Base-by-base conservation (phyloP, 768 basidiomycete species). In the Sporobolomyces pararoseus region DNA sequence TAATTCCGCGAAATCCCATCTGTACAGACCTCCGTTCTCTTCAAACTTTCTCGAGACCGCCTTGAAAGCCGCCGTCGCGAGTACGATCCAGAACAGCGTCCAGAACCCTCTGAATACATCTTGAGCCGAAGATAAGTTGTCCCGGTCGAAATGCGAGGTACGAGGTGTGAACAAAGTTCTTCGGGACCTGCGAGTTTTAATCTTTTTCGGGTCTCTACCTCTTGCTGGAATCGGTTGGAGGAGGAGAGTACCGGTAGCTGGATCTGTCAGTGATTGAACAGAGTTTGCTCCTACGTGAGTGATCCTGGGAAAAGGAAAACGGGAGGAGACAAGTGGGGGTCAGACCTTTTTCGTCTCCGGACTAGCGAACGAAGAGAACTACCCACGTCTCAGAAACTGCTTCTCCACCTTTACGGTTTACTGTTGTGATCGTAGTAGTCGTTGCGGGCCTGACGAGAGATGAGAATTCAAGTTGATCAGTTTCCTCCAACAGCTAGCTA, bases 21-120 rank as follows among this genome's bases (percentile, higher is more conserved):
- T 88, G 58, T 95, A 83, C 0, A 90, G 85, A 46, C 86, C 85
- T 25, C 93, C 93, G 57, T 82, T 87, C n/a, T 83, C 82, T 77
- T 92, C 88, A 72, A 89, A 86, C 78, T 70, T 78, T 37, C 16
- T 5, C 35, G 80, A 66, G 32, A 79, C 75, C 2, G 89, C 89
- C 74, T 87, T 84, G 47, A 91, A 87, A 58, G 95, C 84, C 75
- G 90, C 92, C 73, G 94, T 85, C 27, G 88, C 88, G 64, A 90
- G 86, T 7, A 73, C 49, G 60, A 83, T 80, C 83, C 96, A 98
- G 81, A 98, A 98, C 58, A 98, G 84, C 5, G 89, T 86, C 80
- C 92, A 97, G 82, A 98, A 98, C 1, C 95, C 95, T 58, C 76
- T 59, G 58, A 76, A 76, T 7, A 66, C 88, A 79, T 98, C 95